Evolutionary conservation across 2,329 filamentous ascomycete genomes (phyloP).

Genomic region (Aspergillus glaucus): DNA sequence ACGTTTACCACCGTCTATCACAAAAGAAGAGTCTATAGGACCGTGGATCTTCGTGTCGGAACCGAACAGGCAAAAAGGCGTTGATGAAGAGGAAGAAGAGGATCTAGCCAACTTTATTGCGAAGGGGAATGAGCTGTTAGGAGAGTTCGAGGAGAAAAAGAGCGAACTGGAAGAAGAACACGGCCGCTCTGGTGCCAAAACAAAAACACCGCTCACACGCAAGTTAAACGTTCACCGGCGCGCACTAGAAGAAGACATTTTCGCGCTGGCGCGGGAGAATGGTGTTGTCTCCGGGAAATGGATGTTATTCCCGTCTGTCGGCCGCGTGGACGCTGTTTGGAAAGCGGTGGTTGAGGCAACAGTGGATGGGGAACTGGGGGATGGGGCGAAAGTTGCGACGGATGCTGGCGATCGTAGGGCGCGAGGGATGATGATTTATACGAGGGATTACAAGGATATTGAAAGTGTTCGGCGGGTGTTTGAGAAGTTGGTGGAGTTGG

Average conservation of each 20-base stretch:
- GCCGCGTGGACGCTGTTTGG: conserved; percentile 41
- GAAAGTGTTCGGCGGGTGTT: conserved; percentile 65
- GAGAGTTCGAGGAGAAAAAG: conserved; percentile 42
- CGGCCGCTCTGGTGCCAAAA: conserved; percentile 36
- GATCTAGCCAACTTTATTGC: conserved; percentile 47
- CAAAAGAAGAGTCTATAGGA: conserved; percentile 39
- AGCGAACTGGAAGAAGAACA: conserved; percentile 46
- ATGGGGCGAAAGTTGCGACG: conserved; percentile 66
- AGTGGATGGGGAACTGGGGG: conserved; percentile 62
- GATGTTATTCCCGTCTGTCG: conserved; percentile 24
- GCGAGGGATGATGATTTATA: conserved; percentile 71
- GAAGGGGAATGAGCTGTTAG: conserved; percentile 51
- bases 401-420: conserved; percentile 32
- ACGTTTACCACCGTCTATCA: conserved; percentile 63
- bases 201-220: conserved; percentile 23
- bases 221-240: conserved; percentile 39
- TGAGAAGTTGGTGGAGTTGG: conserved; percentile 54
- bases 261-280: conserved; percentile 54
- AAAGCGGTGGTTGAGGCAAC: conserved; percentile 60
- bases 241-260: conserved; percentile 49
- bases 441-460: conserved; percentile 63
- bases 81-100: conserved; percentile 34
- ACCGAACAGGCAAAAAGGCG: conserved; percentile 41
- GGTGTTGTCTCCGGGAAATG: conserved; percentile 60
- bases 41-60: conserved; percentile 72